These are phyloP conservation scores for Neocallimastix lanati DNA, from an alignment of 192 early-diverging fungal genomes.

Conservation along the genomic window DNA sequence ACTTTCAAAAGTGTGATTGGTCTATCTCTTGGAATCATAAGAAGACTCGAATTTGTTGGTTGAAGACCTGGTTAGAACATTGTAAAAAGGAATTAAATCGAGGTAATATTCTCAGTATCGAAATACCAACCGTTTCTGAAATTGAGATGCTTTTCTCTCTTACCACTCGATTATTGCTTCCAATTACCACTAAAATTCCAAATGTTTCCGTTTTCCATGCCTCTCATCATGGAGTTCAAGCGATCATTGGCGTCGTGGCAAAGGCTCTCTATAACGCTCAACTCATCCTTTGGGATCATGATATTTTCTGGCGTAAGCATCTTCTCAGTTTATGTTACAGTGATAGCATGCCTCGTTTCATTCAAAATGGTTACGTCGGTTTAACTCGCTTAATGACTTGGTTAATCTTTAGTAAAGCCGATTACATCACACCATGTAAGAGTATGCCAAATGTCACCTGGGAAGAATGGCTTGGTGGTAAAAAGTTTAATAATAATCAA, in stretches of 20 bases:
- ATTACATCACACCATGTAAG: slow-evolving; percentile 18
- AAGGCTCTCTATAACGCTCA: slow-evolving; percentile 11
- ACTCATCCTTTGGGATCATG: slow-evolving; percentile 22
- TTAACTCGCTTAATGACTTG: slow-evolving; percentile 15
- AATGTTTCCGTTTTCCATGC: slow-evolving; percentile 15
- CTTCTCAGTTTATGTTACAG: slow-evolving; percentile 13
- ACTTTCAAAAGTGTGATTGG: slow-evolving; percentile 18
- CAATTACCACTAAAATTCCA: slow-evolving; percentile 14
- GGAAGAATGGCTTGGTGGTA: slow-evolving; percentile 18
- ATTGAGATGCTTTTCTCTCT: slow-evolving; percentile 16
- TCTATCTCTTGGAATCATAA: slow-evolving; percentile 13
- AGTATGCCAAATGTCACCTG: slow-evolving; percentile 19
- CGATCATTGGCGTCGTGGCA: slow-evolving; percentile 18
- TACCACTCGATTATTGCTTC: slow-evolving; percentile 13
- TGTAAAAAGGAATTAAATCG: slow-evolving; percentile 5
- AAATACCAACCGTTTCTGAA: slow-evolving; percentile 19
- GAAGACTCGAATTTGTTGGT: slow-evolving; percentile 14
- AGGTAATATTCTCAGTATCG: neutral
- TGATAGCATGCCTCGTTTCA: slow-evolving; percentile 19
- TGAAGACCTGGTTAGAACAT: slow-evolving; percentile 6
- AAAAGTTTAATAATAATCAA: slow-evolving; percentile 1
- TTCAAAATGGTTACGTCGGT: slow-evolving; percentile 16
- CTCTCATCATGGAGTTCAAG: slow-evolving; percentile 23
- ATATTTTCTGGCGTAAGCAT: slow-evolving; percentile 22
- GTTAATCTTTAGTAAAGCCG: slow-evolving; percentile 8